Conservation (phyloP, 2,329 filamentous ascomycete genomes). For the Davidsoniella neocaledoniae region DNA sequence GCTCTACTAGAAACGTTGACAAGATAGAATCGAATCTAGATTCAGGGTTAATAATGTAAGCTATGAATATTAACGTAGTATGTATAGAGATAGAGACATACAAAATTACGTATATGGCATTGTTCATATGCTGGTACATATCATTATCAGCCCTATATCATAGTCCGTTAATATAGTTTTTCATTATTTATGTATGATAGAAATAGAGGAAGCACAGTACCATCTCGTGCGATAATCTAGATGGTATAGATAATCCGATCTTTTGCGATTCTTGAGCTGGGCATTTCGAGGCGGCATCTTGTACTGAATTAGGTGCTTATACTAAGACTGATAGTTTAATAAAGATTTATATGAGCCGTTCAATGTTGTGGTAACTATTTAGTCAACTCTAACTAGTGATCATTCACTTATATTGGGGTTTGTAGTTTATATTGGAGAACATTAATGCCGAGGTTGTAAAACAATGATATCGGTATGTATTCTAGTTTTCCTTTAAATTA, state of each 20-base stretch:
- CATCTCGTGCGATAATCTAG: conserved; percentile 79
- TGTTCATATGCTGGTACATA: conserved; percentile 91
- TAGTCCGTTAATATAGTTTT: neutral
- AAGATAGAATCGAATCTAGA: conserved; percentile 69
- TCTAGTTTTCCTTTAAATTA: too few relatives aligned
- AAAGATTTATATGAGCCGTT: too few relatives aligned
- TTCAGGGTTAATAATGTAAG: neutral
- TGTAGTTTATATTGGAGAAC: too few relatives aligned
- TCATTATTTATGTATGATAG: neutral
- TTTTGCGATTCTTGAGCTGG: neutral
- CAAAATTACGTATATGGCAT: conserved; percentile 71
- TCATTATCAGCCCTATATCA: conserved; percentile 67
- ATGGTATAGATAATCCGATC: conserved; percentile 60
- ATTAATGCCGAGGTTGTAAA: too few relatives aligned
- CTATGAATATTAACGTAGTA: neutral
- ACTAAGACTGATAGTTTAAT: too few relatives aligned
- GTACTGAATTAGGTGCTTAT: too few relatives aligned
- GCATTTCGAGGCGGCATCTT: neutral
- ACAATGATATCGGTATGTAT: too few relatives aligned
- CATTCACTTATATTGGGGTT: too few relatives aligned
- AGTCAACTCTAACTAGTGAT: too few relatives aligned
- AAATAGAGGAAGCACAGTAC: conserved; percentile 26
- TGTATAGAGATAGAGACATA: conserved; percentile 20
- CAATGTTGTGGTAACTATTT: too few relatives aligned
- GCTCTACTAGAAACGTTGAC: conserved; percentile 71